phyloP scores from a whole-genome alignment of 1,284 basidiomycete species.

The Chiua sp. region DNA sequence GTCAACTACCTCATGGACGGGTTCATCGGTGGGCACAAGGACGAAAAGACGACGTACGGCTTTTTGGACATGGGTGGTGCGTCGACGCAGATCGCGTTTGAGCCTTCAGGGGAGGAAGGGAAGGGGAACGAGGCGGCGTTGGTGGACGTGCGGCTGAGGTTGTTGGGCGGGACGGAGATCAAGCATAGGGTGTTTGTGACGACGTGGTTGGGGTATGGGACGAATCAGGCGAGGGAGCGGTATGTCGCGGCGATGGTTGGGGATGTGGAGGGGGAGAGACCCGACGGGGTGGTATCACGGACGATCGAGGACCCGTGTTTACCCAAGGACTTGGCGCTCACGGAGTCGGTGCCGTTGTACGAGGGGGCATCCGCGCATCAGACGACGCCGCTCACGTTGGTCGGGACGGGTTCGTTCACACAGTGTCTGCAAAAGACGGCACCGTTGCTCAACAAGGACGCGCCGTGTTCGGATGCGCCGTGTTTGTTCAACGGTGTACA shows the following conservation, averaged over 20 bases:
- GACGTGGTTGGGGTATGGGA: slow-evolving; percentile 98
- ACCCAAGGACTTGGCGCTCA: slow-evolving; percentile 72
- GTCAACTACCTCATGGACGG: slow-evolving; percentile 99
- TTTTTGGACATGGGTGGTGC: slow-evolving; percentile 99
- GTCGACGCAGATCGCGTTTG: slow-evolving; percentile 98
- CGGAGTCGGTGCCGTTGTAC: slow-evolving; percentile 54
- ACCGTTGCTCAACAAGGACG: slow-evolving; percentile 85
- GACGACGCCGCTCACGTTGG: slow-evolving; percentile 60
- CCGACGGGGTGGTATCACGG: slow-evolving; percentile 36
- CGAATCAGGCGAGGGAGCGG: slow-evolving; percentile 93
- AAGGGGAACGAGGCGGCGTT: slow-evolving; percentile 56
- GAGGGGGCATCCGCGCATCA: slow-evolving; percentile 48
- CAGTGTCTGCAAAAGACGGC: slow-evolving; percentile 79
- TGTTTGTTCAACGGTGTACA: slow-evolving; percentile 99
- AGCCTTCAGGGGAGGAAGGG: slow-evolving; percentile 58
- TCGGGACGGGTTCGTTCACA: slow-evolving; percentile 94
- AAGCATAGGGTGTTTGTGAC: slow-evolving; percentile 96
- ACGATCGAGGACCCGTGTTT: slow-evolving; percentile 88
- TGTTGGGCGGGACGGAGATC: slow-evolving; percentile 87
- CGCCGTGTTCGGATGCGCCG: slow-evolving; percentile 83
- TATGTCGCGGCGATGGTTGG: slow-evolving; percentile 78
- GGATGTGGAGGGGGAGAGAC: slow-evolving; percentile 49
- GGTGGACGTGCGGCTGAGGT: slow-evolving; percentile 81
- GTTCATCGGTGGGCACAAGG: slow-evolving; percentile 67
- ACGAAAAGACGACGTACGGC: slow-evolving; percentile 85